These are phyloP conservation scores for Sclerotinia glacialis DNA, from an alignment of 2,329 filamentous ascomycete genomes.

Conservation along the genomic window DNA sequence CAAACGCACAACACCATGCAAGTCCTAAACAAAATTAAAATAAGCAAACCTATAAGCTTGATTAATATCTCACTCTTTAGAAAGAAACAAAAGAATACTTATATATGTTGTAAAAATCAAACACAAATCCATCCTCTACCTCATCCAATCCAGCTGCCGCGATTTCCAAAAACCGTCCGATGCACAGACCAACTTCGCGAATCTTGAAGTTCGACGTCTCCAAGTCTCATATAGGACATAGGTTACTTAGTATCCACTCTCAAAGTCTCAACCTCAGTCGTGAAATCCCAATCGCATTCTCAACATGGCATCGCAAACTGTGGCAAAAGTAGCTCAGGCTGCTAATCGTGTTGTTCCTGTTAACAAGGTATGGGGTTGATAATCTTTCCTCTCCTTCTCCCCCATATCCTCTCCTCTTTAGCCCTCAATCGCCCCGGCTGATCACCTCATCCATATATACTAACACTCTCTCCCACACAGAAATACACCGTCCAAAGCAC, in stretches of 20 bases:
- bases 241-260: not conserved
- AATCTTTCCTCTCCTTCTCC: conserved; percentile 19
- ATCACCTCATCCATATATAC: conserved; percentile 31
- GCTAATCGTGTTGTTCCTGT: conserved; percentile 55
- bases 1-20: no score
- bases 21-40: no score
- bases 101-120: no score
- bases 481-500: conserved; percentile 94
- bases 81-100: no score
- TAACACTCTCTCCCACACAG: conserved; percentile 46
- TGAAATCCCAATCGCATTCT: conserved; percentile 33
- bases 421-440: conserved; percentile 19
- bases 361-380: conserved; percentile 51
- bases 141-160: not conserved
- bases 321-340: conserved; percentile 58
- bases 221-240: not conserved
- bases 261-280: conserved; percentile 18
- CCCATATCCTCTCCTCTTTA: conserved; percentile 25
- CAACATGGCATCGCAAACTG: conserved; percentile 48
- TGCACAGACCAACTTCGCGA: conserved; percentile 2
- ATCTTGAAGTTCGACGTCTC: not conserved
- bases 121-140: not conserved
- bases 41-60: no score
- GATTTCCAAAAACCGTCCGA: conserved; percentile 4
- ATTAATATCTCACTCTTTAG: no score